These are phyloP conservation scores for Trametes gibbosa DNA, from an alignment of 768 basidiomycete species.

Conservation along the genomic window DNA sequence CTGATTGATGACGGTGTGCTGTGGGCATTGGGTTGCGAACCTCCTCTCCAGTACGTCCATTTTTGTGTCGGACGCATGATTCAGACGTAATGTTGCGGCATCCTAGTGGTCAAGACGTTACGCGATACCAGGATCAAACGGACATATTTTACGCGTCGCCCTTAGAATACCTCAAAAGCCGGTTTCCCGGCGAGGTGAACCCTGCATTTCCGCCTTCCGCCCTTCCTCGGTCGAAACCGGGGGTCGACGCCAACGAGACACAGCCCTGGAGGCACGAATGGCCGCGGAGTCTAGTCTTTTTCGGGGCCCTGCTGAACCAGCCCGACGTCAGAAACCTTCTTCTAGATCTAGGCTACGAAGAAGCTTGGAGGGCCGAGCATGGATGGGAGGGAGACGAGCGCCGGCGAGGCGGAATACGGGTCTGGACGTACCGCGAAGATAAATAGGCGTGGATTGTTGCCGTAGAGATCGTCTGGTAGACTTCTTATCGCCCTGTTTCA, in stretches of 20 bases:
- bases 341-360: conserved; percentile 16
- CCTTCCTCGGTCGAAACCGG: conserved; percentile 49
- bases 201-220: conserved; percentile 62
- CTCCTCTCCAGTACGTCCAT: conserved; percentile 71
- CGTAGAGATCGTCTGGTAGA: not conserved
- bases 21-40: conserved; percentile 93
- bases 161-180: conserved; percentile 53
- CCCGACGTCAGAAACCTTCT: conserved; percentile 17
- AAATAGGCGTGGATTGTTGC: not conserved
- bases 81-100: conserved; percentile 1
- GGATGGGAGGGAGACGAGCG: conserved; percentile 28
- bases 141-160: conserved; percentile 79
- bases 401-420: conserved; percentile 27
- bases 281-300: conserved; percentile 81
- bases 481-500: not conserved
- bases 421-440: conserved; percentile 14
- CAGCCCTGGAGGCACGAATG: conserved; percentile 66
- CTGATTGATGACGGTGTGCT: conserved; percentile 51
- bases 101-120: conserved; percentile 47
- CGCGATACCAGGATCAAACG: conserved; percentile 75
- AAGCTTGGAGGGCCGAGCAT: conserved; percentile 23
- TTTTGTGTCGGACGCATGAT: not conserved
- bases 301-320: conserved; percentile 66
- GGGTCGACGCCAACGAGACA: conserved; percentile 29
- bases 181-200: conserved; percentile 68